Percentiles rank a stretch among this genome's conserved stretches.
phyloP scores from a whole-genome alignment of 2,329 filamentous ascomycete genomes.

The Cladosporium sp. region DNA sequence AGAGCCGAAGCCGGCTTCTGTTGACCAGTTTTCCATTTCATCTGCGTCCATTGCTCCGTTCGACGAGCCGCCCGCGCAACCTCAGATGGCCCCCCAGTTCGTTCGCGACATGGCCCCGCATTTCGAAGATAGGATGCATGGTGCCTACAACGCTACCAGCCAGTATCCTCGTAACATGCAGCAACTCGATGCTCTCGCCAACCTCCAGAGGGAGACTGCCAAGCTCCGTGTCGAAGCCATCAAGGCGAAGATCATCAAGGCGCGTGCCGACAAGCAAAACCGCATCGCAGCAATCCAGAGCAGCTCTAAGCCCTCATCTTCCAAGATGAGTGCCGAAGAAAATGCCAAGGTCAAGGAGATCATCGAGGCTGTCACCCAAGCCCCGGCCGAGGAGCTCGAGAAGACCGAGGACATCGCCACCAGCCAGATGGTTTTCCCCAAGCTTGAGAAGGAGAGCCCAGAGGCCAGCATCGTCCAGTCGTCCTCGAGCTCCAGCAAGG shows the following conservation, averaged over 20 bases:
- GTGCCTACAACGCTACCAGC: constrained; percentile 6
- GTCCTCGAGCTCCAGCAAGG: constrained; percentile 26
- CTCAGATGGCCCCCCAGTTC: not conserved
- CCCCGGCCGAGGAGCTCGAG: constrained; percentile 33
- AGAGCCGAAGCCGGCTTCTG: constrained; percentile 12
- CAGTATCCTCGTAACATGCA: not conserved
- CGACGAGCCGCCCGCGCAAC: not conserved
- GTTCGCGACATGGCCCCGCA: no score
- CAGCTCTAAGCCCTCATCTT: constrained; percentile 18
- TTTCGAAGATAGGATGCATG: not conserved
- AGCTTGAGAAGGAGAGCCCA: constrained; percentile 90
- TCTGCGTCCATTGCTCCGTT: not conserved
- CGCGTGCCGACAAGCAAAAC: constrained; percentile 27
- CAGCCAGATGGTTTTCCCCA: constrained; percentile 94
- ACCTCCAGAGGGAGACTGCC: constrained; percentile 23
- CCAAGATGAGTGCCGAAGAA: constrained; percentile 27
- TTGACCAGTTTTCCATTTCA: not conserved
- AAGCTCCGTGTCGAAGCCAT: constrained; percentile 29
- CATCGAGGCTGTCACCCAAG: constrained; percentile 21
- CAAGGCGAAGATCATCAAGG: constrained; percentile 30
- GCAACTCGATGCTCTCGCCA: not conserved
- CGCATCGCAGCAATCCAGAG: constrained; percentile 12
- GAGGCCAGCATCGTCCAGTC: constrained; percentile 69
- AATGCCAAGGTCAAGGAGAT: constrained; percentile 27
- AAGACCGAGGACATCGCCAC: constrained; percentile 31